Conservation (phyloP, 768 basidiomycete species). For the Lactifluus pinguis region DNA sequence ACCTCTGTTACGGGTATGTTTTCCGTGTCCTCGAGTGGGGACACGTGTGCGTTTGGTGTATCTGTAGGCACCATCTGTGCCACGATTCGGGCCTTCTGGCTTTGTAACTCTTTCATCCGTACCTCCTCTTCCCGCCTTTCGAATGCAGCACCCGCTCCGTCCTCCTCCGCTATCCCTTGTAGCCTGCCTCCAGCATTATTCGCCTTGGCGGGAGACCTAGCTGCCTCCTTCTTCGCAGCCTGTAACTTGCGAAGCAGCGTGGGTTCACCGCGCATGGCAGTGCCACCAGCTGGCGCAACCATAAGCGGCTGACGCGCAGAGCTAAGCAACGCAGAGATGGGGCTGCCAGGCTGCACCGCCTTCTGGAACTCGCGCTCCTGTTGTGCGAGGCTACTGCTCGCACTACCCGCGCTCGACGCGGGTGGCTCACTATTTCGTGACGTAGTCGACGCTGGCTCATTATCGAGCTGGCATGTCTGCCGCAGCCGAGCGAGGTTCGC, state of each 20-base stretch:
- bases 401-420: constrained; percentile 28
- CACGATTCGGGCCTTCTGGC: constrained; percentile 88
- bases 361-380: constrained; percentile 96
- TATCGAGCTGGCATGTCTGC: constrained; percentile 53
- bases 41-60: constrained; percentile 24
- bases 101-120: constrained; percentile 68
- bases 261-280: constrained; percentile 31
- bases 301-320: constrained; percentile 84
- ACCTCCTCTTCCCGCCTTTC: constrained; percentile 31
- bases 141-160: constrained; percentile 19
- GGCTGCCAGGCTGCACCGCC: constrained; percentile 90
- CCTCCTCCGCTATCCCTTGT: constrained; percentile 39
- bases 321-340: constrained; percentile 83
- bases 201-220: constrained; percentile 45
- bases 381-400: constrained; percentile 58
- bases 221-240: constrained; percentile 37
- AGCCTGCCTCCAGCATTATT: constrained; percentile 31
- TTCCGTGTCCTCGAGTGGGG: constrained; percentile 26
- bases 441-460: constrained; percentile 38
- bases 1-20: constrained; percentile 26
- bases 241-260: constrained; percentile 47
- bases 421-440: constrained; percentile 18
- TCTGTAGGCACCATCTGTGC: constrained; percentile 79
- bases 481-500: constrained; percentile 64
- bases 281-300: constrained; percentile 39